Evolutionary conservation across 768 basidiomycete genomes (phyloP), one percentile per base, ranked within the genome.

Genomic region (Lactarius tabidus): DNA sequence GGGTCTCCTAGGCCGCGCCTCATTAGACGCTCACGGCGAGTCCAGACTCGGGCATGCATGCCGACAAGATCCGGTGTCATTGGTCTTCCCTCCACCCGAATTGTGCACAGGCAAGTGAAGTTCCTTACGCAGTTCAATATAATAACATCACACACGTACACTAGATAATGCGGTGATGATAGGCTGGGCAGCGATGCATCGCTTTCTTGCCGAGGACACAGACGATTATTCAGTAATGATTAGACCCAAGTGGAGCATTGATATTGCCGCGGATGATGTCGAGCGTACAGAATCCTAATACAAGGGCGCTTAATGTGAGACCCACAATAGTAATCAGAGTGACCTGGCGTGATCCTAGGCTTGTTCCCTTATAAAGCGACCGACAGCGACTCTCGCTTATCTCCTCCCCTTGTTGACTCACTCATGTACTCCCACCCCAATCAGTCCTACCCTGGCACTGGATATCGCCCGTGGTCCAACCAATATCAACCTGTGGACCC

Each of bases 141-240:
- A 17, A 45, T 43, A 59, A 28, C 43, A 15, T 54, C 26, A 41
- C 33, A 33, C 18, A 39, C 28, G 31, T 33, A 3, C 31, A 26
- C 0, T 68, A 95, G 96, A 98, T 71, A 98, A 98, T 74, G 96
- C 96, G 1, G 95, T 85, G 10, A 98, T 98, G 96, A 91, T 98
- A 69, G 96, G 84, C 2, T 96, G 90, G 91, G 90, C 95, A 4
- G 88, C 91, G 0, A 89, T 95, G 82, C 77, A 88, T 70, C 85
- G 94, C 15, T 90, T 97, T 67, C 79, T 89, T 29, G 77, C 77
- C 0, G 78, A 78, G 4, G 85, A 88, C 63, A 76, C 81, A 52
- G 89, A 89, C 70, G 78, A 82, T 9, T 92, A 88, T 67, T 78
- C 80, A 28, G 79, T 90, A 17, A 81, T 82, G 26, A 76, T 88